Evolutionary conservation across 192 early-diverging fungal species (phyloP), one percentile per base, ranked within the genome.

Genomic region (Backusella morwellensis): DNA sequence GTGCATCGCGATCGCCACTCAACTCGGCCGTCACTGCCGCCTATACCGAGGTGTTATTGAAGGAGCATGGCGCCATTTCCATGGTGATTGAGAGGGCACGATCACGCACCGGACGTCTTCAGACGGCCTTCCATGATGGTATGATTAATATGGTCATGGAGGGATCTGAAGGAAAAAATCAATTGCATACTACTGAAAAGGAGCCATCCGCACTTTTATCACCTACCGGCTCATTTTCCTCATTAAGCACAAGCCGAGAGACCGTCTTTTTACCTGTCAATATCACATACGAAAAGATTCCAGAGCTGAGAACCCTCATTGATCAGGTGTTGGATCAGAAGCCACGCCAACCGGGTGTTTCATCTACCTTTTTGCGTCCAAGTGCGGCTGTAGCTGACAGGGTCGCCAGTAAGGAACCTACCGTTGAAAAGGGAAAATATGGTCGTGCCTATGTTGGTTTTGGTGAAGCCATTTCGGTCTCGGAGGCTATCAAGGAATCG

Each of bases 261-360:
- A 75, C 66, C 4, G 66, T 73, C 3, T 75, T 84, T 29, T 70
- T 84, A 5, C 82, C 82, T 26, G 80, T 84, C 3, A 78, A 84
- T 42, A 80, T 84, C 26, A 80, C 74, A 15, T 84, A 80, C 35
- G 82, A 84, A 70, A 76, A 71, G 17, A 74, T 80, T 0, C 82
- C 82, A 3, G 82, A 84, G 32, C 54, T 84, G 8, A 74, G 78
- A 38, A 42, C 68, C 5, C 40, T 84, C 8, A 84, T 80, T 41
- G 79, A 84, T 70, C 78, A 84, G 69, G 79, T 84, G 9, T 66
- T 84, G 6, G 82, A 84, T 68, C 82, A 84, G 67, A 76, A 80
- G 14, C 74, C 79, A 11, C 67, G 52, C 1, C 29, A 67, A 68
- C 47, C 77, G 0, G 35, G 76, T 6, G 59, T 66, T 4, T 67